phyloP scores from a whole-genome alignment of 108 stramenopile species.

The Stephanodiscus minutulus region DNA sequence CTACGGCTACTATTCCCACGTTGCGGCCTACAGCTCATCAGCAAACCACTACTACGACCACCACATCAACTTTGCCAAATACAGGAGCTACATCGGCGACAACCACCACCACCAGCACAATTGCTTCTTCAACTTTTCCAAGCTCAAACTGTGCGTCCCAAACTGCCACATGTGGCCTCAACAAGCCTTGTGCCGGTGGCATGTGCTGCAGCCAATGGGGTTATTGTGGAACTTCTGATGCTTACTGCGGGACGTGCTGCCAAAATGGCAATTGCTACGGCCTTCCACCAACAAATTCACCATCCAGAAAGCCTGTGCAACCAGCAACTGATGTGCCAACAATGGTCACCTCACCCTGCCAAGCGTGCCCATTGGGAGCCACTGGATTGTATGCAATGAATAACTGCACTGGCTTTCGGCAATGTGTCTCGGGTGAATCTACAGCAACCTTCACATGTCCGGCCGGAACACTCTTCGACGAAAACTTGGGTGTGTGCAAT shows the following conservation, averaged over 20 bases:
- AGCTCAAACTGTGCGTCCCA: slow-evolving; percentile 11
- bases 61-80: slow-evolving; percentile 12
- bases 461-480: not conserved
- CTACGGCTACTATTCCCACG: not conserved
- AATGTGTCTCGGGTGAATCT: not conserved
- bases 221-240: slow-evolving; percentile 23
- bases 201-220: slow-evolving; percentile 30
- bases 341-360: not conserved
- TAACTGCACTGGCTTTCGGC: not conserved
- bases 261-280: slow-evolving; percentile 21
- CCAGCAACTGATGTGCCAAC: not conserved
- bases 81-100: slow-evolving; percentile 9
- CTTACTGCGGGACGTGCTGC: slow-evolving; percentile 23
- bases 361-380: not conserved
- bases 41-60: slow-evolving; percentile 9
- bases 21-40: not conserved
- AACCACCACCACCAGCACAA: slow-evolving; percentile 15
- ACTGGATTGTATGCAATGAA: not conserved
- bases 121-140: not conserved
- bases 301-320: slow-evolving; percentile 9
- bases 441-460: not conserved
- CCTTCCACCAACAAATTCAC: not conserved
- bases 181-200: slow-evolving; percentile 21
- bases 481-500: not conserved
- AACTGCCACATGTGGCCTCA: slow-evolving; percentile 21